phyloP scores from a whole-genome alignment of 331 rosid species.

The Prunus yedoensis region DNA sequence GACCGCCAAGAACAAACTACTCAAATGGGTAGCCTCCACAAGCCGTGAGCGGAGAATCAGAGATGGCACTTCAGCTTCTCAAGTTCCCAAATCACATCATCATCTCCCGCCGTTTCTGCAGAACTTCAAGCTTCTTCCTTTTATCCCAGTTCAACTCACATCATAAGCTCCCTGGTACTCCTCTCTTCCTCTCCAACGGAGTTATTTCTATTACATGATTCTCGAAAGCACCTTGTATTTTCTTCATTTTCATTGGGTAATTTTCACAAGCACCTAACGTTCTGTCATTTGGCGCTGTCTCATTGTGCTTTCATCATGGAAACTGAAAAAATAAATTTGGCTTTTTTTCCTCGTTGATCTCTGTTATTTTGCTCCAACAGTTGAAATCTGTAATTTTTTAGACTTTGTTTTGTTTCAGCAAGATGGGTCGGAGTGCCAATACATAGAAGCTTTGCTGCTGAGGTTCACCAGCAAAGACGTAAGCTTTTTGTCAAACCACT shows the following conservation, averaged over 20 bases:
- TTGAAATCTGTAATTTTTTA: background rate
- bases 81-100: conserved; percentile 32
- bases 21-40: background rate
- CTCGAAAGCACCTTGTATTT: background rate
- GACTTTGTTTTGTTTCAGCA: conserved; percentile 26
- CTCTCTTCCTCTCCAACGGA: conserved; percentile 7
- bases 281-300: background rate
- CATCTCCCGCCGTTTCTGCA: conserved; percentile 33
- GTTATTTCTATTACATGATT: background rate
- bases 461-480: conserved; percentile 63
- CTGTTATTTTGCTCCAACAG: background rate
- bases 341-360: background rate
- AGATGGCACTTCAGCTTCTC: conserved; percentile 40
- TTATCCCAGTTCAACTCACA: conserved; percentile 23
- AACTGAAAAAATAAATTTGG: background rate
- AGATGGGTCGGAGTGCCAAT: conserved; percentile 40
- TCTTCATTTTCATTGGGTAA: background rate
- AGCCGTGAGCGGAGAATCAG: background rate
- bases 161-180: conserved; percentile 30
- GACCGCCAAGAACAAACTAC: background rate
- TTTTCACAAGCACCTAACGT: conserved; percentile 18
- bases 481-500: conserved; percentile 23
- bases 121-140: conserved; percentile 25
- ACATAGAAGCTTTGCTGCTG: conserved; percentile 57
- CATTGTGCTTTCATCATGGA: background rate